These are phyloP conservation scores for Alternaria postmessia DNA, from an alignment of 2,329 filamentous ascomycete genomes.

Conservation along the genomic window DNA sequence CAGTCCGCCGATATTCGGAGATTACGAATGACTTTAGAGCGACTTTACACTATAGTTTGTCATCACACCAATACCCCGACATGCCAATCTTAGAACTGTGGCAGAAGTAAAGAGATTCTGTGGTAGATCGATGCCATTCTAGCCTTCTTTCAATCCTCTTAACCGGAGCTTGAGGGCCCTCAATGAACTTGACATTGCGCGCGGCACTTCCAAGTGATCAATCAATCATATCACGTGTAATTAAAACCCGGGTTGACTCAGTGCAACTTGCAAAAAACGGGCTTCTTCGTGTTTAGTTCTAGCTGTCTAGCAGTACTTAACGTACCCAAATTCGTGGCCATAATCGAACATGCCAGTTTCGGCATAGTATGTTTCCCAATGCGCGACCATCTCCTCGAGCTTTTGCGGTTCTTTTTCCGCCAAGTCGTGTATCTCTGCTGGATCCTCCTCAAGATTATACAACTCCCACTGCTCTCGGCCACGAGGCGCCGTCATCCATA, in stretches of 20 bases:
- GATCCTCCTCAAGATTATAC: conserved; percentile 62
- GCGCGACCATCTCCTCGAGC: background rate
- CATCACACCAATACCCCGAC: too few species aligned
- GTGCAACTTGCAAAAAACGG: background rate
- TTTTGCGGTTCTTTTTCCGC: background rate
- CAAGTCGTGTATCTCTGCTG: conserved; percentile 61
- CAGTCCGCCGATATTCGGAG: background rate
- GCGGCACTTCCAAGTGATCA: too few species aligned
- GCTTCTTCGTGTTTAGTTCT: background rate
- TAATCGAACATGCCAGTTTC: conserved; percentile 2
- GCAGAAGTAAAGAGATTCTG: too few species aligned
- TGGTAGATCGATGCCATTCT: too few species aligned
- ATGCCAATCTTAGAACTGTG: too few species aligned
- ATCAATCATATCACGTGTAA: too few species aligned
- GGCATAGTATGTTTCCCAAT: background rate
- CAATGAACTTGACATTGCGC: too few species aligned
- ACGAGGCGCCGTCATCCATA: conserved; percentile 64
- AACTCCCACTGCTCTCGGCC: conserved; percentile 65
- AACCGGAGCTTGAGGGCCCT: too few species aligned
- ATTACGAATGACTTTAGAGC: background rate
- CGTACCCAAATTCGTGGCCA: background rate
- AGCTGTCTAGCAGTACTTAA: background rate
- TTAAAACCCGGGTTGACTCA: too few species aligned
- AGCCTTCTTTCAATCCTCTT: too few species aligned
- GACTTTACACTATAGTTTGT: background rate